These are phyloP conservation scores for Rhizopus stolonifer DNA, from an alignment of 371 early-diverging fungal species.

Conservation along the genomic window DNA sequence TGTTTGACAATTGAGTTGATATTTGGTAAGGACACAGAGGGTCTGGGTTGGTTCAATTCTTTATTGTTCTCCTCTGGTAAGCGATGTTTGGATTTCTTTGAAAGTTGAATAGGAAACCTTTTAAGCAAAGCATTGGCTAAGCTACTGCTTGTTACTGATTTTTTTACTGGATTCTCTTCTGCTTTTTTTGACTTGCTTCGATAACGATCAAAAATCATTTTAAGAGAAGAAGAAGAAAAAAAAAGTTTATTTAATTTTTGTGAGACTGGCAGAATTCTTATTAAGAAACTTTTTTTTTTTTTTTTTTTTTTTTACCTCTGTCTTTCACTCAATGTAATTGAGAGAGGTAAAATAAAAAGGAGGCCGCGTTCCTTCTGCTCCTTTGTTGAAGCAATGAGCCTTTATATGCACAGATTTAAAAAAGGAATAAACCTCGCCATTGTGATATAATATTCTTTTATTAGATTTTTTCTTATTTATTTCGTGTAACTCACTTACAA, in stretches of 20 bases:
- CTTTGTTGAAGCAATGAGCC: too few relatives aligned
- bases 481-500: too few relatives aligned
- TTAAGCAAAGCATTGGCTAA: constrained; percentile 38
- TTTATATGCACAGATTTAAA: too few relatives aligned
- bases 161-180: constrained; percentile 20
- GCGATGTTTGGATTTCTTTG: constrained; percentile 19
- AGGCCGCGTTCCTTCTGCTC: too few relatives aligned
- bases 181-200: constrained; percentile 32
- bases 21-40: constrained; percentile 43
- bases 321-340: too few relatives aligned
- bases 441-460: too few relatives aligned
- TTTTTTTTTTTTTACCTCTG: too few relatives aligned
- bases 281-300: background rate
- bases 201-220: constrained; percentile 43
- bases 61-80: constrained; percentile 7
- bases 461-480: too few relatives aligned
- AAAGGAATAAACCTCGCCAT: too few relatives aligned
- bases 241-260: background rate
- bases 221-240: constrained; percentile 2
- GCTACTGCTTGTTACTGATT: constrained; percentile 13
- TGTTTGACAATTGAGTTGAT: constrained; percentile 5
- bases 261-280: too few relatives aligned
- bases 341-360: too few relatives aligned
- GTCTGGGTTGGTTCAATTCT: constrained; percentile 28
- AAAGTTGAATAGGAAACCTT: constrained; percentile 29